Conservation (phyloP, 2,329 filamentous ascomycete genomes). For the Claviceps digitariae region DNA sequence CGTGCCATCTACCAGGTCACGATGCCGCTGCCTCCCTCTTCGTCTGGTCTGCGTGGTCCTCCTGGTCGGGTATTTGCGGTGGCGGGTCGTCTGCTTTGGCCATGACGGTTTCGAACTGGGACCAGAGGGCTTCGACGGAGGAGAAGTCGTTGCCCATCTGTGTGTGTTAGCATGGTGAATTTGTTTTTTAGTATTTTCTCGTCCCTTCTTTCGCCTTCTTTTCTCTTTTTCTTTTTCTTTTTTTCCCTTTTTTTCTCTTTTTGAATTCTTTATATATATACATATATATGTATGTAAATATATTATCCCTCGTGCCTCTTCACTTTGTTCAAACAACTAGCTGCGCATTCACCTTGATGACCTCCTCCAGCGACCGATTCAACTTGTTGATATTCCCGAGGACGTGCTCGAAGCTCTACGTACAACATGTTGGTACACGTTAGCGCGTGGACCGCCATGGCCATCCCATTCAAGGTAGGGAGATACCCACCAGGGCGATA, state of each 20-base stretch:
- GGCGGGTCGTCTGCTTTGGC: conserved; percentile 40
- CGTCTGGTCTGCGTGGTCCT: conserved; percentile 14
- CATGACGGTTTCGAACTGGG: conserved; percentile 95
- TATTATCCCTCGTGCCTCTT: no score
- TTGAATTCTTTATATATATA: no score
- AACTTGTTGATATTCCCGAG: conserved; percentile 93
- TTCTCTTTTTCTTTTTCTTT: neutral
- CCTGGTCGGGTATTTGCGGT: conserved; percentile 12
- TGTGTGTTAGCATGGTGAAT: neutral
- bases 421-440: neutral
- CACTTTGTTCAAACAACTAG: no score
- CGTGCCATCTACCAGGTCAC: no score
- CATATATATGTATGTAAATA: no score
- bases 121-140: conserved; percentile 95
- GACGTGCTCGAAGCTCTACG: conserved; percentile 68
- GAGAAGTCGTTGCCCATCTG: conserved; percentile 92
- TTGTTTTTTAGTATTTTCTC: neutral
- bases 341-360: conserved; percentile 55
- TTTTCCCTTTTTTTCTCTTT: neutral
- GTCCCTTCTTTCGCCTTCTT: neutral
- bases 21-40: conserved; percentile 9
- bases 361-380: conserved; percentile 81
- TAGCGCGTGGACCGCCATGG: neutral
- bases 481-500: conserved; percentile 49
- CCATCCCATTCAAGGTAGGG: no score